Evolutionary conservation across 331 rosid species (phyloP).

Genomic region (Telfairia occidentalis): DNA sequence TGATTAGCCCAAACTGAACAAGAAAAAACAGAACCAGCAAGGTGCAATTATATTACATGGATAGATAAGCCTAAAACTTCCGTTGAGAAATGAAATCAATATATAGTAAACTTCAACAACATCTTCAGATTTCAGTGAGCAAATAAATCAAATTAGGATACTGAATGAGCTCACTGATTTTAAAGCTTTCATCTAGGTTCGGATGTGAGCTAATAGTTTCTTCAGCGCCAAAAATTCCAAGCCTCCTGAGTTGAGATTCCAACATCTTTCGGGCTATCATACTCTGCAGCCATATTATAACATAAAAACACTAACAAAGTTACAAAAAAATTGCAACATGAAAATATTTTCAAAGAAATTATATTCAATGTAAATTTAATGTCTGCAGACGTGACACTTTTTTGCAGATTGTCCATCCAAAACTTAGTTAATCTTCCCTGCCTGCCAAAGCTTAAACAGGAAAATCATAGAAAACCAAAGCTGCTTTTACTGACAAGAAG

Average conservation of each 20-base stretch:
- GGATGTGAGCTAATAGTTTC: conserved; percentile 90
- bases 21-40: conserved; percentile 15
- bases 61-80: neutral
- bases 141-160: conserved; percentile 8
- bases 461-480: neutral
- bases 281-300: conserved; percentile 50
- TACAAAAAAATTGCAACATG: neutral
- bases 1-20: conserved; percentile 92
- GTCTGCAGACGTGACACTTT: neutral
- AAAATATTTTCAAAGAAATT: neutral
- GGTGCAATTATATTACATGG: neutral
- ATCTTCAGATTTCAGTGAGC: neutral
- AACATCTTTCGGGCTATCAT: conserved; percentile 79
- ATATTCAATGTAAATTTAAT: neutral
- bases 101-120: neutral
- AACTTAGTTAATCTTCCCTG: neutral
- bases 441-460: neutral
- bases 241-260: conserved; percentile 88
- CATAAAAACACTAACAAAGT: neutral
- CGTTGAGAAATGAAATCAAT: neutral
- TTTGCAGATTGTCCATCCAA: neutral
- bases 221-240: conserved; percentile 87
- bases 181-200: conserved; percentile 70
- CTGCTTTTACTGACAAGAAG: neutral
- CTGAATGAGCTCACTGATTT: conserved; percentile 49